Evolutionary conservation across 192 early-diverging fungal genomes (phyloP), one percentile per base, ranked within the genome.

Genomic region (Backusella circina): DNA sequence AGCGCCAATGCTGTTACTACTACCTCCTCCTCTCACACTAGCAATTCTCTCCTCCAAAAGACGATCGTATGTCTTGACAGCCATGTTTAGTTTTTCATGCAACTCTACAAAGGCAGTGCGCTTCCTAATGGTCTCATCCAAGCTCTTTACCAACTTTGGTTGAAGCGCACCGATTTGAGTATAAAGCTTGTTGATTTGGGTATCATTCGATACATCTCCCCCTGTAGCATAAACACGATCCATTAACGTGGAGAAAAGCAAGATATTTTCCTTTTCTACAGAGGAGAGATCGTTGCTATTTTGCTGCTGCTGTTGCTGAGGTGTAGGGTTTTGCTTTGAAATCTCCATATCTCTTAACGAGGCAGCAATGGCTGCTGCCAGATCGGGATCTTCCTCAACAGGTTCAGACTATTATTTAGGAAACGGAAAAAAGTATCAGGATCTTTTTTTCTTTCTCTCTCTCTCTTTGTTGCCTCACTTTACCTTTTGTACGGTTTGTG

Each of bases 191-290:
- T 79, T 93, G 41, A 96, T 80, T 84, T 95, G 94, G 6, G 89
- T 88, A 70, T 96, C 89, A 64, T 88, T 84, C 33, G 84, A 83
- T 30, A 97, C 89, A 65, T 92, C 93, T 35, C 93, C 91, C 1
- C 95, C 94, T n/a, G 86, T 88, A 61, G 81, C 85, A 65, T 93
- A 93, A 30, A 96, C 89, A 61, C 91, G 84, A 44, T 94, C 91
- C 67, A 99, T 88, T 12, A 98, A 84, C 15, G 95, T 89, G 33
- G 94, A 88, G 70, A 99, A 99, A 10, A 97, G 76, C 79, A 93
- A 88, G 35, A 99, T 90, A 41, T 96, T 97, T 76, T 98, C 95
- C 54, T 91, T 87, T 79, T 99, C 96, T 8, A 90, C 87, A 1
- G 82, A 69, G 28, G 90, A 86, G 72, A 99, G 76, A 51, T 95